Conservation (phyloP, 495 filamentous ascomycete genomes). For the Daldinia bambusicola region DNA sequence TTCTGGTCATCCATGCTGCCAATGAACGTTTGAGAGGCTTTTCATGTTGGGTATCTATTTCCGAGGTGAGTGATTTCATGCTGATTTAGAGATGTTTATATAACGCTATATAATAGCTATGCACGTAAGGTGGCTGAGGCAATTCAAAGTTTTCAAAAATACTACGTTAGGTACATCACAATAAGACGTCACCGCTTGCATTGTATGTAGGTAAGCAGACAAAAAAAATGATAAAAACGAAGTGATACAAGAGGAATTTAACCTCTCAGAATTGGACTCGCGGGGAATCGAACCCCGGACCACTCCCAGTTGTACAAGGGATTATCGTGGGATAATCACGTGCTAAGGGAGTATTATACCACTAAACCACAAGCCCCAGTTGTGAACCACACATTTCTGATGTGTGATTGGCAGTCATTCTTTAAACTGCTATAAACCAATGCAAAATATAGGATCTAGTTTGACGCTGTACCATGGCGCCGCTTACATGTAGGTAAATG, state of each 20-base stretch:
- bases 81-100: too few species aligned
- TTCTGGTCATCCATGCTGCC: neutral
- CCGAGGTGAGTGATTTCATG: too few species aligned
- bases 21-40: too few species aligned
- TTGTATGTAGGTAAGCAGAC: too few species aligned
- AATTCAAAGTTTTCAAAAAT: too few species aligned
- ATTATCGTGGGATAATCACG: neutral
- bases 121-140: too few species aligned
- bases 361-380: conserved; percentile 45
- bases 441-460: neutral
- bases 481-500: neutral
- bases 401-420: neutral
- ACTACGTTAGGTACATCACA: too few species aligned
- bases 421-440: neutral
- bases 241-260: conserved; percentile 38
- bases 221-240: conserved; percentile 15
- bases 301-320: conserved; percentile 52
- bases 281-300: conserved; percentile 67
- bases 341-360: conserved; percentile 47
- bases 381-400: neutral
- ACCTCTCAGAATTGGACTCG: conserved; percentile 48
- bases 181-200: too few species aligned
- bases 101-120: too few species aligned
- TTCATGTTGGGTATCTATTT: too few species aligned
- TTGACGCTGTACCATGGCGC: neutral